These are phyloP conservation scores for Ballota nigra DNA, from an alignment of 257 asterid species.

Conservation along the genomic window DNA sequence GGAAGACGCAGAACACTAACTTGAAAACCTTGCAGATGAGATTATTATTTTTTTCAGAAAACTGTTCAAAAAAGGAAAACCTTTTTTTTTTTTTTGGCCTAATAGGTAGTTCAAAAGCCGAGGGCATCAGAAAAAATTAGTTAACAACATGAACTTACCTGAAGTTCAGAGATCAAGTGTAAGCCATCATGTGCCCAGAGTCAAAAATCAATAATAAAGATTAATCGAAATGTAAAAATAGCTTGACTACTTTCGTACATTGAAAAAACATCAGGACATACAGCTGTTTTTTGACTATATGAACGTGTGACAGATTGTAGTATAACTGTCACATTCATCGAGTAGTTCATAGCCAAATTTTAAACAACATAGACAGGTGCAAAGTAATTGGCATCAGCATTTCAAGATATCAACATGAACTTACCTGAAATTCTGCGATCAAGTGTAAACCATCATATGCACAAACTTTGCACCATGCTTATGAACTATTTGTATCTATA, in stretches of 20 bases:
- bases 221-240: not conserved
- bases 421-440: constrained; percentile 70
- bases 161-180: constrained; percentile 97
- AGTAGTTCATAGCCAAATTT: not conserved
- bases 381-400: constrained; percentile 52
- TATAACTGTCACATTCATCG: not conserved
- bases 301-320: constrained; percentile 8
- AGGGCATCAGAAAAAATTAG: constrained; percentile 64
- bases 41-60: not conserved
- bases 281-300: not conserved
- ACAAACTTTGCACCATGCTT: constrained; percentile 37
- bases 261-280: not conserved
- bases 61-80: not conserved
- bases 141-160: constrained; percentile 81
- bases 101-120: constrained; percentile 31
- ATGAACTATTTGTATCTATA: not conserved
- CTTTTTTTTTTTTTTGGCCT: not conserved
- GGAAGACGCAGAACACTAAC: not conserved
- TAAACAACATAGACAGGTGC: constrained; percentile 33
- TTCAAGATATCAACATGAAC: constrained; percentile 44
- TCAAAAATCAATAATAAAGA: constrained; percentile 20
- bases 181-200: constrained; percentile 77
- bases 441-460: constrained; percentile 69
- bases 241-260: not conserved
- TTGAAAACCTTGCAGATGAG: not conserved